Evolutionary conservation across 1,284 basidiomycete genomes (phyloP).

Genomic region (Bondarzewia mesenterica): DNA sequence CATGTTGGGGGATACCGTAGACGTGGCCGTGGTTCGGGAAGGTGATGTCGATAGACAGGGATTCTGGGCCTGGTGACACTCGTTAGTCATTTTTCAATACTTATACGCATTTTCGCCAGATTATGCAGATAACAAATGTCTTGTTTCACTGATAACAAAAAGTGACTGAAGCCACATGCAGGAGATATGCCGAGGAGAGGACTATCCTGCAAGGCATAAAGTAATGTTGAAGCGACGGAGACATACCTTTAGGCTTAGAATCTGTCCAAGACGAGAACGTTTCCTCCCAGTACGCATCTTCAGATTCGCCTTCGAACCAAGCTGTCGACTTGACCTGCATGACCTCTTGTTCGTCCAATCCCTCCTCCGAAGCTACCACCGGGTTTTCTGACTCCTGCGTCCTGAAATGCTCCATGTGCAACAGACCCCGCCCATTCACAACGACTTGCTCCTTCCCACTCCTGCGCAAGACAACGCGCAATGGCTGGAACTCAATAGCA

Average conservation of each 20-base stretch:
- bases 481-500: conserved; percentile 63
- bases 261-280: conserved; percentile 82
- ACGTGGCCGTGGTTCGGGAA: conserved; percentile 89
- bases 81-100: too few relatives aligned
- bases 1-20: conserved; percentile 96
- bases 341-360: conserved; percentile 42
- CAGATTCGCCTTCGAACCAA: conserved; percentile 83
- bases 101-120: too few relatives aligned
- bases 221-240: background rate
- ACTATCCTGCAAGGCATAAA: too few relatives aligned
- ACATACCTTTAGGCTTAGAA: conserved; percentile 87
- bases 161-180: too few relatives aligned
- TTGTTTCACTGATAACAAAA: too few relatives aligned
- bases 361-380: conserved; percentile 29
- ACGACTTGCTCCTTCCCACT: conserved; percentile 80
- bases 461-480: conserved; percentile 65
- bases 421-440: conserved; percentile 82
- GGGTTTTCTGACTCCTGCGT: conserved; percentile 44
- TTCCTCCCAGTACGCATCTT: conserved; percentile 89
- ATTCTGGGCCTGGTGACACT: conserved; percentile 78
- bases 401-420: conserved; percentile 98
- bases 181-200: too few relatives aligned
- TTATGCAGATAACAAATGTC: too few relatives aligned
- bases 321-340: conserved; percentile 51
- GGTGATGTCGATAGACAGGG: conserved; percentile 84